Evolutionary conservation across 2,329 filamentous ascomycete species (phyloP).

Genomic region (Cytospora piceae): DNA sequence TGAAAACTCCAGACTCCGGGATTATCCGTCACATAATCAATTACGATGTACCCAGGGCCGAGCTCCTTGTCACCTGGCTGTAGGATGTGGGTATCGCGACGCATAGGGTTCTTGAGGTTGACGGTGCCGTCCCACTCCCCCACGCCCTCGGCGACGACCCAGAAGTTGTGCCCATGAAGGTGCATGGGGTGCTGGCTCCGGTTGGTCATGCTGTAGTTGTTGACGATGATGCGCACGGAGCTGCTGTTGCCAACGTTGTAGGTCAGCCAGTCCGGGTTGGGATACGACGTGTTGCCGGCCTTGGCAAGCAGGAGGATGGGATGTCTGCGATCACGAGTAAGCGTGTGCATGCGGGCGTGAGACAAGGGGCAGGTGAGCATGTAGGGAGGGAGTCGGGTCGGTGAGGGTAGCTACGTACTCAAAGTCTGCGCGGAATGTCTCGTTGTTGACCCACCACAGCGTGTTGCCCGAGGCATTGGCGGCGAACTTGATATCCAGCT

Average conservation of each 20-base stretch:
- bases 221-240: conserved; percentile 4
- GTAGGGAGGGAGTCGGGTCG: conserved; percentile 1
- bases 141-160: conserved; percentile 9
- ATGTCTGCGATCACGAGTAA: neutral
- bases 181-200: conserved; percentile 20
- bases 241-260: neutral
- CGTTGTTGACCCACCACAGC: conserved; percentile 2
- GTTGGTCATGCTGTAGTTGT: conserved; percentile 3
- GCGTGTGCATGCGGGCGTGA: conserved; percentile 3
- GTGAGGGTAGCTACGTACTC: conserved; percentile 8
- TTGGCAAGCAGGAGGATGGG: conserved; percentile 3
- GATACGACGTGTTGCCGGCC: conserved; percentile 7
- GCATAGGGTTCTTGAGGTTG: conserved; percentile 7
- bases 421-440: neutral
- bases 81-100: conserved; percentile 18
- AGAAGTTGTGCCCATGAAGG: conserved; percentile 22
- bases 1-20: conserved; percentile 24
- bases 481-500: too few species aligned
- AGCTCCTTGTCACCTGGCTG: neutral
- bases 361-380: neutral
- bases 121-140: conserved; percentile 13
- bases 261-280: conserved; percentile 7
- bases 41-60: conserved; percentile 9
- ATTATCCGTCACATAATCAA: conserved; percentile 18
- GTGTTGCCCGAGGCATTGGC: too few species aligned